Conservation (phyloP, 2,329 filamentous ascomycete genomes). For the Pyrenophora teres region DNA sequence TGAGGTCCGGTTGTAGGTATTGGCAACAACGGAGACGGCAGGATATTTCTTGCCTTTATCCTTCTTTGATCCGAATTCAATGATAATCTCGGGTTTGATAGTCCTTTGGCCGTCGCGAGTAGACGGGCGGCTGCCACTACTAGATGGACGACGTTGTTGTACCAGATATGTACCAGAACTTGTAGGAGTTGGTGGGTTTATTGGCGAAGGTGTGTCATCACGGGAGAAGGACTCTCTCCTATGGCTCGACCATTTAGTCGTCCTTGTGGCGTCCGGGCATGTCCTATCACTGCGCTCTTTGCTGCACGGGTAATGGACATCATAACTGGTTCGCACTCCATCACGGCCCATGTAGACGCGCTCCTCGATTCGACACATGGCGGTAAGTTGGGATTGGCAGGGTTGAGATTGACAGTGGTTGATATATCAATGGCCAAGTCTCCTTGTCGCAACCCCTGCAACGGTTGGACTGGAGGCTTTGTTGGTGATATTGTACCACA, state of each 20-base stretch:
- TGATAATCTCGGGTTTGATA: slow-evolving; percentile 36
- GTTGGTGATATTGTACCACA: slow-evolving; percentile 10
- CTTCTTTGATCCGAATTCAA: slow-evolving; percentile 34
- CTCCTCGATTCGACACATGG: slow-evolving; percentile 43
- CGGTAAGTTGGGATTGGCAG: slow-evolving; percentile 2
- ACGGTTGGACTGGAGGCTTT: slow-evolving; percentile 16
- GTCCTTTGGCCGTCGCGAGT: slow-evolving; percentile 28
- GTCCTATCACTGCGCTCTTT: slow-evolving; percentile 25
- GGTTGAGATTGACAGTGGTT: background rate
- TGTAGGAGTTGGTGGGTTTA: slow-evolving; percentile 40
- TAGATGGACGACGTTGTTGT: slow-evolving; percentile 32
- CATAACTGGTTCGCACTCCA: slow-evolving; percentile 16
- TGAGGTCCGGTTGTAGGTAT: slow-evolving; percentile 34
- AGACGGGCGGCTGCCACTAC: slow-evolving; percentile 30
- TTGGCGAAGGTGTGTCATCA: slow-evolving; percentile 37
- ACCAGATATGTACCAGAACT: slow-evolving; percentile 30
- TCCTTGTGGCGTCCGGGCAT: slow-evolving; percentile 34
- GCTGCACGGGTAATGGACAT: slow-evolving; percentile 26
- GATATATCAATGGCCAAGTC: background rate
- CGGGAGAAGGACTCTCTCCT: slow-evolving; percentile 20
- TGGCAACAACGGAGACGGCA: slow-evolving; percentile 20
- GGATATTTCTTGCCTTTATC: slow-evolving; percentile 34
- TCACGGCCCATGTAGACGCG: slow-evolving; percentile 34
- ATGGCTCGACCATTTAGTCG: slow-evolving; percentile 30
- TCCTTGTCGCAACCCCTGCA: slow-evolving; percentile 17